phyloP scores from a whole-genome alignment of 768 basidiomycete species.

The Tulasnella calospora region DNA sequence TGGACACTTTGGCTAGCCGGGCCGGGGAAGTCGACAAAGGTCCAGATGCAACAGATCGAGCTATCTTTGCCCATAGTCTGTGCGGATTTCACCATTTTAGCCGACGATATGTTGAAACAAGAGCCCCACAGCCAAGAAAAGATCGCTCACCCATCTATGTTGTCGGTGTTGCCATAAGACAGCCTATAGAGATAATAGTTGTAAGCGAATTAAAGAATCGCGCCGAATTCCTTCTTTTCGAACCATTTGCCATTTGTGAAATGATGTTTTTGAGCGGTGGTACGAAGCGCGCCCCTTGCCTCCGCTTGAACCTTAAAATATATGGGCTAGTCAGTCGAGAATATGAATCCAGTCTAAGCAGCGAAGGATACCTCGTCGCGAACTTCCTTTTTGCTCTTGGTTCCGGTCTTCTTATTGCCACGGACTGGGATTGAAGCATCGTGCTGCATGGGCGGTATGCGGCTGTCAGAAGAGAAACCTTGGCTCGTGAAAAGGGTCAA shows the following conservation, averaged over 20 bases:
- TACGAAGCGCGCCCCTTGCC: slow-evolving; percentile 53
- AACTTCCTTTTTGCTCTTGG: slow-evolving; percentile 68
- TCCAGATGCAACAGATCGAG: slow-evolving; percentile 61
- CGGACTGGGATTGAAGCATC: slow-evolving; percentile 61
- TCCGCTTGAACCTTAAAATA: slow-evolving; percentile 52
- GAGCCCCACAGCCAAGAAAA: not conserved
- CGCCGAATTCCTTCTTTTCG: not conserved
- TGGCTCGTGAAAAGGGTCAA: slow-evolving; percentile 38
- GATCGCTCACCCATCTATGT: slow-evolving; percentile 55
- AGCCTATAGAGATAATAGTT: slow-evolving; percentile 46
- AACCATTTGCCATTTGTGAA: slow-evolving; percentile 68
- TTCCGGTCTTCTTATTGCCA: slow-evolving; percentile 65
- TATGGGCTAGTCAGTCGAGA: not conserved
- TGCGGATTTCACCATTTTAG: slow-evolving; percentile 32
- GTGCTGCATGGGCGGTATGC: slow-evolving; percentile 30
- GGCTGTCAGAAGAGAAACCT: too few species aligned
- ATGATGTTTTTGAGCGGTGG: slow-evolving; percentile 52
- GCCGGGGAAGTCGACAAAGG: slow-evolving; percentile 57
- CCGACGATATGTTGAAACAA: slow-evolving; percentile 9
- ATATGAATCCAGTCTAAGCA: not conserved
- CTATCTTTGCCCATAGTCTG: slow-evolving; percentile 25
- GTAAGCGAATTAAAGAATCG: slow-evolving; percentile 6
- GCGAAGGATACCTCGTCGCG: slow-evolving; percentile 53
- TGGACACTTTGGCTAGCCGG: slow-evolving; percentile 59
- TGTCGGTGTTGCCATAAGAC: slow-evolving; percentile 57